A percentile compares a stretch with the other conserved stretches of the same genome.
Evolutionary conservation across 2,329 filamentous ascomycete species (phyloP).

Genomic region (Epichloe amarillans): DNA sequence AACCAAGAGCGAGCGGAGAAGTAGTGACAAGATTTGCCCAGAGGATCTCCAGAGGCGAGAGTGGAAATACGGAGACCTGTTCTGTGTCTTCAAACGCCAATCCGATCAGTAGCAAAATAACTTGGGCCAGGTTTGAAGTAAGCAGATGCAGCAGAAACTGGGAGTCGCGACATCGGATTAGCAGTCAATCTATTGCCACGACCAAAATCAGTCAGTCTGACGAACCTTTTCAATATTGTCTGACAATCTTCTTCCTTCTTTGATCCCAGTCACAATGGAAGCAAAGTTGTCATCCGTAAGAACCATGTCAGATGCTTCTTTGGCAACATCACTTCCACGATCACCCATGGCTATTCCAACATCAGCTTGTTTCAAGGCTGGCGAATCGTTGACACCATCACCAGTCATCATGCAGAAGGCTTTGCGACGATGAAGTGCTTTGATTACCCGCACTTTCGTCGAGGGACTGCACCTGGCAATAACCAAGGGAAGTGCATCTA

Average conservation of each 20-base stretch:
- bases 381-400: slow-evolving; percentile 63
- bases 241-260: slow-evolving; percentile 55
- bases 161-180: background rate
- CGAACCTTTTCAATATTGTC: slow-evolving; percentile 62
- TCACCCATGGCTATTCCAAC: slow-evolving; percentile 66
- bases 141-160: slow-evolving; percentile 54
- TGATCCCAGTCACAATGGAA: slow-evolving; percentile 59
- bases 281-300: slow-evolving; percentile 83
- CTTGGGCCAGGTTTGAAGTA: slow-evolving; percentile 58
- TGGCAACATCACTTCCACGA: slow-evolving; percentile 59
- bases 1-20: slow-evolving; percentile 55
- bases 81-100: slow-evolving; percentile 52
- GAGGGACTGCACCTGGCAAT: slow-evolving; percentile 56
- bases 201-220: background rate
- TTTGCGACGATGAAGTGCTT: slow-evolving; percentile 55
- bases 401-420: slow-evolving; percentile 64
- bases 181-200: background rate
- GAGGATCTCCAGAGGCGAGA: slow-evolving; percentile 60
- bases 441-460: slow-evolving; percentile 64
- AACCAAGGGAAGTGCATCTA: slow-evolving; percentile 50
- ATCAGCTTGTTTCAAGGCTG: slow-evolving; percentile 58
- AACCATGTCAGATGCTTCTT: slow-evolving; percentile 78
- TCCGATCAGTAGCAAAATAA: slow-evolving; percentile 53
- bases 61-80: slow-evolving; percentile 51
- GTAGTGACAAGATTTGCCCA: slow-evolving; percentile 68